Conservation (phyloP, 208 protist species). For the Trypanosoma platydactyli region DNA sequence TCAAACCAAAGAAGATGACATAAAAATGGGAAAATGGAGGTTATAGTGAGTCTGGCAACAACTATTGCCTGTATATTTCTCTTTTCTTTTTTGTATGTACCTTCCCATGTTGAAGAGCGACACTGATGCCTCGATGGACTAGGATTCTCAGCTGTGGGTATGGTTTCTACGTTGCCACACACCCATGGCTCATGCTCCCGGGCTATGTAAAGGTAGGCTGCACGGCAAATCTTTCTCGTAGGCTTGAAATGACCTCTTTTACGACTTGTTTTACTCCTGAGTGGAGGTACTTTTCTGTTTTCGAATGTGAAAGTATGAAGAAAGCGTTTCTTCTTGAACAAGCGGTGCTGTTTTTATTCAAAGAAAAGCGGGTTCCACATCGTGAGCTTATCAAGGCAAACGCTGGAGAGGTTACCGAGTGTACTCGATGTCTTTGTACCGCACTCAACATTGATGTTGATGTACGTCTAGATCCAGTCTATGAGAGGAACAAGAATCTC, state of each 20-base stretch:
- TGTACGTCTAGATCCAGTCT: conserved; percentile 8
- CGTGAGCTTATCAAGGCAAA: conserved; percentile 53
- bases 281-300: conserved; percentile 61
- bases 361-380: conserved; percentile 47
- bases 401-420: conserved; percentile 36
- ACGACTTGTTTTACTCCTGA: conserved; percentile 80
- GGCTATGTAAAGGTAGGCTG: conserved; percentile 76
- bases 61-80: too few species aligned
- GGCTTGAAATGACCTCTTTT: conserved; percentile 70
- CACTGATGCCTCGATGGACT: conserved; percentile 6
- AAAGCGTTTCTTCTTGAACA: conserved; percentile 76
- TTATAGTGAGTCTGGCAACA: too few species aligned
- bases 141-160: conserved; percentile 7
- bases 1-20: not conserved
- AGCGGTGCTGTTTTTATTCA: conserved; percentile 64
- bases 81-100: not conserved
- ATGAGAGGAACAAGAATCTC: not conserved
- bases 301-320: conserved; percentile 48
- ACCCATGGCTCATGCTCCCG: conserved; percentile 59
- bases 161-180: conserved; percentile 73
- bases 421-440: conserved; percentile 35
- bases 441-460: conserved; percentile 38
- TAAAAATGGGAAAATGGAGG: too few species aligned
- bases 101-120: not conserved
- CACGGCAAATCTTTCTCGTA: conserved; percentile 52